phyloP scores from a whole-genome alignment of 495 filamentous ascomycete genomes.

The Parachaetomium inaequale region DNA sequence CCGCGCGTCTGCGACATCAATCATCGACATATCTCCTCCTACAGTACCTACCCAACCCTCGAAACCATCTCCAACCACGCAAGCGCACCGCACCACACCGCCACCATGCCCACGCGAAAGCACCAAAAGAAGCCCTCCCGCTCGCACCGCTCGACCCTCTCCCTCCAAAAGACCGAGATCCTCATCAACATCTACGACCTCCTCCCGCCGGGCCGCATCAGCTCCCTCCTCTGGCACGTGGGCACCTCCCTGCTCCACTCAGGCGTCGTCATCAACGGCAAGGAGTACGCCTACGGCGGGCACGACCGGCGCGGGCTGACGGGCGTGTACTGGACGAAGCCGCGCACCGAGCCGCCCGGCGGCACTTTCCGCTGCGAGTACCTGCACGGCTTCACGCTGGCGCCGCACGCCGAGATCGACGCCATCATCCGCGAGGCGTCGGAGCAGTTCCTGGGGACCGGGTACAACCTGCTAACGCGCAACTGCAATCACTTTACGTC shows the following conservation, averaged over 20 bases:
- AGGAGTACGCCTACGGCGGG: slow-evolving; percentile 80
- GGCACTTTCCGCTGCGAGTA: slow-evolving; percentile 67
- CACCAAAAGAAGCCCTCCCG: slow-evolving; percentile 38
- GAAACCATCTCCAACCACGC: neutral
- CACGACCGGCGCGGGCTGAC: slow-evolving; percentile 63
- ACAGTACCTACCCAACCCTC: neutral
- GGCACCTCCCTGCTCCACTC: slow-evolving; percentile 72
- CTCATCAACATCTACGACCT: slow-evolving; percentile 74
- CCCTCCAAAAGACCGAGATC: slow-evolving; percentile 64
- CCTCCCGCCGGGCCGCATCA: slow-evolving; percentile 58
- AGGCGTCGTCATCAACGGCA: slow-evolving; percentile 69
- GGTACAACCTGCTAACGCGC: slow-evolving; percentile 70
- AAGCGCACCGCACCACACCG: neutral
- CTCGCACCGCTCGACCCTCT: slow-evolving; percentile 55
- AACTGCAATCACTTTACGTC: slow-evolving; percentile 85
- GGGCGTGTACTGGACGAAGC: slow-evolving; percentile 76
- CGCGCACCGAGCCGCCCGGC: slow-evolving; percentile 63
- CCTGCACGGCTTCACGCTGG: slow-evolving; percentile 68
- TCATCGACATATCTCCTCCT: neutral
- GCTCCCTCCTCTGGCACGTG: slow-evolving; percentile 65
- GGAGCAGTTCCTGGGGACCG: slow-evolving; percentile 62
- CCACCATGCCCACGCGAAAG: slow-evolving; percentile 18
- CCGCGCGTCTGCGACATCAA: neutral
- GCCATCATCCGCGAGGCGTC: slow-evolving; percentile 60
- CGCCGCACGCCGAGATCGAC: slow-evolving; percentile 60